These are phyloP conservation scores for Calonectria naviculata DNA, from an alignment of 2,329 filamentous ascomycete genomes.

Conservation along the genomic window DNA sequence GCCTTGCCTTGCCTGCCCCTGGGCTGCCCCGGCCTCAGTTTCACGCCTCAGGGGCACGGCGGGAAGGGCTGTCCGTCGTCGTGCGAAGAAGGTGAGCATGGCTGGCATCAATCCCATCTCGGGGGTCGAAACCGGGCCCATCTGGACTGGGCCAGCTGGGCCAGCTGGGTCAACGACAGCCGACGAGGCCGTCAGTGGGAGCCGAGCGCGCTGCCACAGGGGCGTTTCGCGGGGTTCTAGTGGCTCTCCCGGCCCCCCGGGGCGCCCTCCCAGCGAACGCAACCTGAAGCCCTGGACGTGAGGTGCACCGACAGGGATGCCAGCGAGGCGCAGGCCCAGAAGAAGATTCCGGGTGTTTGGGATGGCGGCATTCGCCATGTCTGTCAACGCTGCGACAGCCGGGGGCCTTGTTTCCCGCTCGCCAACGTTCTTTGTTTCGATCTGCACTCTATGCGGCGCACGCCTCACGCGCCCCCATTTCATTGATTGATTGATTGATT, in stretches of 20 bases:
- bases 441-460: neutral
- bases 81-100: too few species aligned
- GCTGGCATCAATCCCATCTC: neutral
- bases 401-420: neutral
- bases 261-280: constrained; percentile 8
- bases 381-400: neutral
- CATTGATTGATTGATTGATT: neutral
- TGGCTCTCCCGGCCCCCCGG: constrained; percentile 33
- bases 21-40: neutral
- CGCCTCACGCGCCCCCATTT: neutral
- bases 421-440: neutral
- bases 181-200: constrained; percentile 27
- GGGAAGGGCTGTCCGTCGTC: neutral
- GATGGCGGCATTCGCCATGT: constrained; percentile 16
- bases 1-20: constrained; percentile 2
- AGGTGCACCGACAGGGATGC: constrained; percentile 7
- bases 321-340: constrained; percentile 9
- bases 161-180: neutral
- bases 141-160: neutral
- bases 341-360: constrained; percentile 34
- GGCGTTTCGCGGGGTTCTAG: constrained; percentile 43
- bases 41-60: neutral
- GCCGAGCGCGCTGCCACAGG: constrained; percentile 41
- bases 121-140: neutral
- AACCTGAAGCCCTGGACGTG: constrained; percentile 15